Base-by-base conservation (phyloP, 805 yeast species). In the Yarrowia sp. region DNA sequence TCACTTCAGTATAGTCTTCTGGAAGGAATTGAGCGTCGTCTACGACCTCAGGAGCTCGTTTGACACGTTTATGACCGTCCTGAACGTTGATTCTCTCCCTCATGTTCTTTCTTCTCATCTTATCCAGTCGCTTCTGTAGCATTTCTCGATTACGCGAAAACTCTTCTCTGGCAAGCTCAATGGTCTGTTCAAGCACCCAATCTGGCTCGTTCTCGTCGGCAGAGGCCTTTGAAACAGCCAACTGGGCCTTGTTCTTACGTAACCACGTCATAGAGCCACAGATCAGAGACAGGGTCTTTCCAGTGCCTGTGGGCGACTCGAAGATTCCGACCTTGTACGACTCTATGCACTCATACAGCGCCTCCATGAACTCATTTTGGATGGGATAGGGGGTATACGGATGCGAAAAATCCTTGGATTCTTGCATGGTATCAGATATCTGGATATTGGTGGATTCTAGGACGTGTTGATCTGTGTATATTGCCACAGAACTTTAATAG, bases 221-320 rank as follows among this genome's bases (percentile, higher is more conserved):
- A 2, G 76, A 73, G 0, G 42, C 70, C 0, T 67, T 72, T 8
- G 71, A 41, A 10, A 70, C 75, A 16, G 49, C 65, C 40, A 58
- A 22, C 10, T 19, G 53, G 19, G 68, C 67, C 70, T 85, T 85
- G 71, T 83, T 77, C 22, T 85, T 82, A 69, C 94, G 77, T 42
- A 93, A 80, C 97, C 97, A 93, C 0, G 93, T 86, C 84, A 93
- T 83, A 0, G 94, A 81, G 0, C 96, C 86, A 75, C 98, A 94
- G 3, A 94, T 89, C 56, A 93, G 78, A 0, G 97, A 91, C 2
- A 94, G 79, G 0, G 98, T 92, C 77, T 93, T 93, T 2, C 98
- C 98, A 1, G 77, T 71, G 8, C 98, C 98, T 0, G 98, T 93
- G 0, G 98, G 98, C 69, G 95, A 89, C 76, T 93, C 98, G 74